Conservation (phyloP, 2,329 filamentous ascomycete genomes). For the Endoconidiophora laricicola region DNA sequence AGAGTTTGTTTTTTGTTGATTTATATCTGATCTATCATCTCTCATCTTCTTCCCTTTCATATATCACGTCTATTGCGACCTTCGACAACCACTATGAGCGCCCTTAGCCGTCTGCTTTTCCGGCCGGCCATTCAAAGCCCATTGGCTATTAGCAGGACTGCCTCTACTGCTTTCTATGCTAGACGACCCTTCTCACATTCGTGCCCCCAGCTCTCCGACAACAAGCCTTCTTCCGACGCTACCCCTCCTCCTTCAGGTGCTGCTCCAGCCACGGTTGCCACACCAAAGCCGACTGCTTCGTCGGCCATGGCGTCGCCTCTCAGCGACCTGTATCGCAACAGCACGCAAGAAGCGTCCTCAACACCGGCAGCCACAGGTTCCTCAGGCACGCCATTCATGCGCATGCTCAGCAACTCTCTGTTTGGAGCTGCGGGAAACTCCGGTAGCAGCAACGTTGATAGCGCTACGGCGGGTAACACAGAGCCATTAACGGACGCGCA, state of each 20-base stretch:
- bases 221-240: background rate
- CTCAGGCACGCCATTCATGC: background rate
- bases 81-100: slow-evolving; percentile 9
- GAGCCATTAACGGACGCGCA: slow-evolving; percentile 9
- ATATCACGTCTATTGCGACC: background rate
- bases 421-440: background rate
- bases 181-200: slow-evolving; percentile 15
- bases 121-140: slow-evolving; percentile 9
- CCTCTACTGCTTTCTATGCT: slow-evolving; percentile 7
- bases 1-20: background rate
- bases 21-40: background rate
- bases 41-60: background rate
- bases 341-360: background rate
- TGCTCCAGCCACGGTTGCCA: background rate
- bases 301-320: slow-evolving; percentile 7
- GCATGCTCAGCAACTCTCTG: slow-evolving; percentile 2
- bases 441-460: background rate
- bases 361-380: background rate
- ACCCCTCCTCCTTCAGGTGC: background rate
- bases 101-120: slow-evolving; percentile 10
- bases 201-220: slow-evolving; percentile 13
- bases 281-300: background rate
- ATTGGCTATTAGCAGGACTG: background rate
- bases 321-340: background rate
- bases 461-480: background rate